phyloP scores from a whole-genome alignment of 805 yeast genomes.

The Lipomyces sp. region DNA sequence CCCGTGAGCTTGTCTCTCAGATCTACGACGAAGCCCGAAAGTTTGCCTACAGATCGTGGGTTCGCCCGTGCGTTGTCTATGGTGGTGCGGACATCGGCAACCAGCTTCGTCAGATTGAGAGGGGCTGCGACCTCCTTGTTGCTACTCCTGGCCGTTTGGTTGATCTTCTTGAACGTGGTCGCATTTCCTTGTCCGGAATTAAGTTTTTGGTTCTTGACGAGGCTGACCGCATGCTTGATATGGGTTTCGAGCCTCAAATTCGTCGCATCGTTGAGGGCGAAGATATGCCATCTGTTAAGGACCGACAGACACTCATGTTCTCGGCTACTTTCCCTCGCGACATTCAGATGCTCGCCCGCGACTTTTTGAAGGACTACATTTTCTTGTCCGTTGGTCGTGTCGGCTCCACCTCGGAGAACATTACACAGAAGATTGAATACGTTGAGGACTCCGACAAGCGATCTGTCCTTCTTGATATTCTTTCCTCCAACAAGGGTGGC shows the following conservation, averaged over 20 bases:
- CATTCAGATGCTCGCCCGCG: conserved; percentile 95
- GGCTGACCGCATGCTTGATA: conserved; percentile 99
- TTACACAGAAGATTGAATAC: conserved; percentile 86
- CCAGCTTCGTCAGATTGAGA: conserved; percentile 83
- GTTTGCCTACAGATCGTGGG: conserved; percentile 98
- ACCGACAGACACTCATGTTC: conserved; percentile 97
- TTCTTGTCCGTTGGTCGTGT: conserved; percentile 98
- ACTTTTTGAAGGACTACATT: conserved; percentile 91
- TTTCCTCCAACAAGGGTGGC: conserved; percentile 73
- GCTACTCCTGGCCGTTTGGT: conserved; percentile 99
- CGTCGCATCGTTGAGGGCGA: conserved; percentile 96
- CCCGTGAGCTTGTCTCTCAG: conserved; percentile 98
- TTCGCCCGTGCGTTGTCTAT: conserved; percentile 89
- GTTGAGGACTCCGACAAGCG: conserved; percentile 94
- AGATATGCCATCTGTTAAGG: conserved; percentile 90
- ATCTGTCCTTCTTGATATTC: conserved; percentile 82
- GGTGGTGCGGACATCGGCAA: conserved; percentile 95
- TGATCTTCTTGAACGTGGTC: conserved; percentile 93
- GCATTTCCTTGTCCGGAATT: conserved; percentile 82
- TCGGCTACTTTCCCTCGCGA: conserved; percentile 99
- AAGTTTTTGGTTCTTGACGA: conserved; percentile 94
- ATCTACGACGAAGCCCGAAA: conserved; percentile 94
- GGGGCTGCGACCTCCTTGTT: conserved; percentile 93
- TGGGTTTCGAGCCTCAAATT: conserved; percentile 99
- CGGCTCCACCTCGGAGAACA: conserved; percentile 98